These are phyloP conservation scores for Cucurbita argyrosperma DNA, from an alignment of 306 rosid species.

Conservation along the genomic window DNA sequence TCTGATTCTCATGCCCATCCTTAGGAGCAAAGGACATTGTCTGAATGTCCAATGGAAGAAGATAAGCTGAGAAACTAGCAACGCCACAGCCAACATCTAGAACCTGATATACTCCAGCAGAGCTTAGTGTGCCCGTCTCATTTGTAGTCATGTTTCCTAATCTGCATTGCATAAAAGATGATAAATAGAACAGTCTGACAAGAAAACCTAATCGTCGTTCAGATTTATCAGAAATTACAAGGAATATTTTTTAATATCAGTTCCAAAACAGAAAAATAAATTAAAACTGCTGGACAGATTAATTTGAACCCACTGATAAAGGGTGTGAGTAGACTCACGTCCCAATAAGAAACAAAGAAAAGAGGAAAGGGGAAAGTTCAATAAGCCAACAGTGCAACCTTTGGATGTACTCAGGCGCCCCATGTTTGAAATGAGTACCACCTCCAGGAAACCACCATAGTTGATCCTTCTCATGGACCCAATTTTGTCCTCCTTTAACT, in stretches of 20 bases:
- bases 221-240: neutral
- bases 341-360: neutral
- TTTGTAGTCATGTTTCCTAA: conserved; percentile 79
- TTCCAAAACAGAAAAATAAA: neutral
- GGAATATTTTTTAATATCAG: neutral
- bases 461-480: conserved; percentile 75
- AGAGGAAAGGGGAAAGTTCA: neutral
- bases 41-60: conserved; percentile 65
- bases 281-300: neutral
- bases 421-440: conserved; percentile 94
- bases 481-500: conserved; percentile 96
- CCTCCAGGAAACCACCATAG: conserved; percentile 99
- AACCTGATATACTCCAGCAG: conserved; percentile 72
- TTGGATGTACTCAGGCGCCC: conserved; percentile 77
- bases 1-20: conserved; percentile 91
- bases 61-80: conserved; percentile 94
- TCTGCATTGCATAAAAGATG: conserved; percentile 22
- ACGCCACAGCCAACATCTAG: conserved; percentile 95
- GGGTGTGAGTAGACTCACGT: neutral
- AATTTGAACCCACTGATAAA: neutral
- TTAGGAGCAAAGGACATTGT: conserved; percentile 97
- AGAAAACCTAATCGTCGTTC: neutral
- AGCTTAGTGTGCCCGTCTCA: conserved; percentile 50
- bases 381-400: conserved; percentile 27
- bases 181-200: neutral